Base-by-base conservation (phyloP, 192 early-diverging fungal genomes). In the Entomortierella parvispora region DNA sequence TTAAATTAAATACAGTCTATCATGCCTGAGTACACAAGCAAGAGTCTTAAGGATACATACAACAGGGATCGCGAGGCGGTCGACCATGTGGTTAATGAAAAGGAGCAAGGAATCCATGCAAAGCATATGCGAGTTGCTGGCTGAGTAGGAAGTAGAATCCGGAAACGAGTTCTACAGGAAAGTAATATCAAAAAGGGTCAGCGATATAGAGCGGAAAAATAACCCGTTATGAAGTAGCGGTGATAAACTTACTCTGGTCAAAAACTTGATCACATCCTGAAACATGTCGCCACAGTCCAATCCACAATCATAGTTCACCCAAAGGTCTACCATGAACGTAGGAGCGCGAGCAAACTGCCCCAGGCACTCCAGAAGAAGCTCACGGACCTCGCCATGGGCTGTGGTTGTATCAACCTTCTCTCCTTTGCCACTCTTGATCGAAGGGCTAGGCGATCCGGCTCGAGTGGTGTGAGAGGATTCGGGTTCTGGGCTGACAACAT, bases 301-400 rank as follows among this genome's bases (percentile, higher is more conserved):
- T 64, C 96, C 92, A 58, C 94, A 93, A 79, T 99, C 98, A 76
- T 93, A 97, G 78, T 96, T 95, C 56, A 96, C 88, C 90, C 95
- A 99, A 37, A 99, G 83, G 62, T 98, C 96, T 0, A 89, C 85
- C 79, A 94, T 84, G 52, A 96, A 91, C 2, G 88, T 86, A 17
- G 93, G 89, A 45, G 89, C 86, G 54, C 93, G 80, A 28, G 87
- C 90, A 61, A 94, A 87, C 64, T 93, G 92, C 2, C 87, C 68
- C 18, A 96, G 62, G 40, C 90, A 90, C 68, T 99, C 97, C 5
- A 98, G 58, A 34, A 97, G 68, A 49, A 97, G 75, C 50, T 96
- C 94, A 12, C 96, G 90, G 1, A 92, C 91, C 80, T 99, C 95
- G 9, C 88, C 89, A 5, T 86, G 87, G 9, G 93, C 81, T 23